A percentile compares a stretch with the other conserved stretches of the same genome.
These are phyloP conservation scores for Elongisporangium senticosum DNA, from an alignment of 352 stramenopile genomes.

Conservation along the genomic window DNA sequence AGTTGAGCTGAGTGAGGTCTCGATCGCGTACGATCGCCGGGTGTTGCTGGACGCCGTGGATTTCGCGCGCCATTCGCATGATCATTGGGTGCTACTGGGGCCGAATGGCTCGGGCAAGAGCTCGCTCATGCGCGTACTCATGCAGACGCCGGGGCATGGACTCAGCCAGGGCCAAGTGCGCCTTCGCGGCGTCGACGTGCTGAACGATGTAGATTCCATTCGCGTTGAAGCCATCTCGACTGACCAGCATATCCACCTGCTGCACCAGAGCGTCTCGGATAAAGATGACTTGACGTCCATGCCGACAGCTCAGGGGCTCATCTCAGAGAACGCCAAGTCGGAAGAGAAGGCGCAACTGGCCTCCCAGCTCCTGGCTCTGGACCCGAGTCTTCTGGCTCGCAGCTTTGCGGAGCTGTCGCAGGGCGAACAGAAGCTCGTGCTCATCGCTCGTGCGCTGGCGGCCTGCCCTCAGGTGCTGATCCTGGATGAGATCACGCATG, in stretches of 20 bases:
- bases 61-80: slow-evolving; percentile 38
- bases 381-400: slow-evolving; percentile 23
- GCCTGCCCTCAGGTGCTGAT: slow-evolving; percentile 74
- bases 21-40: slow-evolving; percentile 53
- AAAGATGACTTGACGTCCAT: slow-evolving; percentile 9
- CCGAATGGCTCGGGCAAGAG: slow-evolving; percentile 77
- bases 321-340: slow-evolving; percentile 36
- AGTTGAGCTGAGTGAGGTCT: slow-evolving; percentile 38
- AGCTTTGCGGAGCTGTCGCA: slow-evolving; percentile 80
- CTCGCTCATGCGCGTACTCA: slow-evolving; percentile 67
- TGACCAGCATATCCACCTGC: slow-evolving; percentile 83
- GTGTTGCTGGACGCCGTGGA: slow-evolving; percentile 46
- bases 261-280: slow-evolving; percentile 29
- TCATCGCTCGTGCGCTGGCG: slow-evolving; percentile 82
- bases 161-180: slow-evolving; percentile 35
- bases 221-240: slow-evolving; percentile 84
- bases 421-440: slow-evolving; percentile 89
- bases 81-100: slow-evolving; percentile 67
- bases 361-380: slow-evolving; percentile 30
- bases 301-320: slow-evolving; percentile 25
- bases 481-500: slow-evolving; percentile 91
- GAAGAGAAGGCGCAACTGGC: slow-evolving; percentile 24
- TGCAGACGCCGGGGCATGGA: slow-evolving; percentile 49
- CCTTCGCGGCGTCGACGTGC: slow-evolving; percentile 12
- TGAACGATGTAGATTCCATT: slow-evolving; percentile 4